phyloP scores from a whole-genome alignment of 768 basidiomycete genomes.

The Harrya chromipes region DNA sequence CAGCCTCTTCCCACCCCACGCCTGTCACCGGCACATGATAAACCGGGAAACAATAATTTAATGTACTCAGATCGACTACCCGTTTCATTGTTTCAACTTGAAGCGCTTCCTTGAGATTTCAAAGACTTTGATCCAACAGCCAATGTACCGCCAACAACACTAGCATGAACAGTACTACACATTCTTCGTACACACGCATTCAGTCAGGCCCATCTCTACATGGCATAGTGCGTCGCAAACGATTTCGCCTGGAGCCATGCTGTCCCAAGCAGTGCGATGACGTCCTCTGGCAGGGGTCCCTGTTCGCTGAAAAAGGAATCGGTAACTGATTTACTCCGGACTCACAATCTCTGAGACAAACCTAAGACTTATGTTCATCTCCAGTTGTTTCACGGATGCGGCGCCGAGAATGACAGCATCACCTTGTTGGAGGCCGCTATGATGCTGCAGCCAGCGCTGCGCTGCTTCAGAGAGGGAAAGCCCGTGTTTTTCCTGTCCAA shows the following conservation, averaged over 20 bases:
- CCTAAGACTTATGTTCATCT: slow-evolving; percentile 18
- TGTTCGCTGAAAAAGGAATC: slow-evolving; percentile 16
- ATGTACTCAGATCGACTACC: too few species aligned
- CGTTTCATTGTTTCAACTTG: too few species aligned
- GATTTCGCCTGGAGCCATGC: slow-evolving; percentile 7
- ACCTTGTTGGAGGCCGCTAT: slow-evolving; percentile 15
- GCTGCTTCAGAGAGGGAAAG: slow-evolving; percentile 11
- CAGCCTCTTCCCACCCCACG: too few species aligned
- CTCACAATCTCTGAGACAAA: slow-evolving; percentile 7
- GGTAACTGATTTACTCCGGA: background rate
- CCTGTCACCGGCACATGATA: too few species aligned
- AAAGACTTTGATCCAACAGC: too few species aligned
- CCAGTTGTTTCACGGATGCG: slow-evolving; percentile 34
- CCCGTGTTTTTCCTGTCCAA: slow-evolving; percentile 9
- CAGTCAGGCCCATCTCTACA: background rate
- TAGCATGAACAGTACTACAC: too few species aligned
- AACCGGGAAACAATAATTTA: too few species aligned
- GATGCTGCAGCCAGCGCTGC: slow-evolving; percentile 16
- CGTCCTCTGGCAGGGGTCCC: slow-evolving; percentile 13
- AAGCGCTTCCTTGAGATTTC: too few species aligned
- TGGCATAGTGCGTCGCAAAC: slow-evolving; percentile 10
- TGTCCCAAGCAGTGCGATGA: slow-evolving; percentile 10
- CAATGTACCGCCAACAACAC: too few species aligned
- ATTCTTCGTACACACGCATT: too few species aligned
- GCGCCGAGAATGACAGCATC: slow-evolving; percentile 40